Evolutionary conservation across 2,329 filamentous ascomycete genomes (phyloP).

Genomic region (Claviceps purpurea): DNA sequence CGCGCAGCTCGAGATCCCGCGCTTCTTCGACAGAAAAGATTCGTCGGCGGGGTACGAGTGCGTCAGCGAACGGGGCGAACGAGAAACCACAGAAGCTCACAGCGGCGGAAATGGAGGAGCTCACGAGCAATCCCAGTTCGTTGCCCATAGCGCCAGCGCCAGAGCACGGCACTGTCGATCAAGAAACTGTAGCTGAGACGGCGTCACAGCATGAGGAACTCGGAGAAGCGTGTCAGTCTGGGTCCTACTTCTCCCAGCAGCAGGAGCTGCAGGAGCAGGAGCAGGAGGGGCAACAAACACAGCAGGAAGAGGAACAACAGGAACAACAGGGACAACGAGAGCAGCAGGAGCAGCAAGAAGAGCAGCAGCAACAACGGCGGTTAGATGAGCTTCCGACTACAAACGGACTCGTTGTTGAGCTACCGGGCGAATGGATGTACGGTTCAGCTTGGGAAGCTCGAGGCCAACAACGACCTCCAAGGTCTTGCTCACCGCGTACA

Average conservation of each 20-base stretch:
- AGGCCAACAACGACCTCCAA: constrained; percentile 13
- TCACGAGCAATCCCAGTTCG: constrained; percentile 43
- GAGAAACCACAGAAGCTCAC: constrained; percentile 41
- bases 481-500: constrained; percentile 26
- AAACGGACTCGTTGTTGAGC: constrained; percentile 15
- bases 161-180: constrained; percentile 14
- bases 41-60: constrained; percentile 15
- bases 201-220: constrained; percentile 15
- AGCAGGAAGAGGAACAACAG: neutral
- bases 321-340: neutral
- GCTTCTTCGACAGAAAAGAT: constrained; percentile 4
- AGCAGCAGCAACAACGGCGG: neutral
- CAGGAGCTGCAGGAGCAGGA: neutral
- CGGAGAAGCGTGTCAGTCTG: neutral
- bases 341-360: neutral
- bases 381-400: constrained; percentile 7
- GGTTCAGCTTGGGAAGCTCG: constrained; percentile 6
- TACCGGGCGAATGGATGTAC: constrained; percentile 6
- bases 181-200: constrained; percentile 18
- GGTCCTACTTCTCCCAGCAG: neutral
- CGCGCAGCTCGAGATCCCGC: neutral
- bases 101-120: constrained; percentile 43
- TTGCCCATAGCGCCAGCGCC: constrained; percentile 37
- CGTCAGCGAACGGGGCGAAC: constrained; percentile 18
- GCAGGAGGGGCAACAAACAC: neutral